Percentiles rank a stretch among this genome's conserved stretches.
These are phyloP conservation scores for Talaromyces sp. DNA, from an alignment of 2,329 filamentous ascomycete species.

Conservation along the genomic window DNA sequence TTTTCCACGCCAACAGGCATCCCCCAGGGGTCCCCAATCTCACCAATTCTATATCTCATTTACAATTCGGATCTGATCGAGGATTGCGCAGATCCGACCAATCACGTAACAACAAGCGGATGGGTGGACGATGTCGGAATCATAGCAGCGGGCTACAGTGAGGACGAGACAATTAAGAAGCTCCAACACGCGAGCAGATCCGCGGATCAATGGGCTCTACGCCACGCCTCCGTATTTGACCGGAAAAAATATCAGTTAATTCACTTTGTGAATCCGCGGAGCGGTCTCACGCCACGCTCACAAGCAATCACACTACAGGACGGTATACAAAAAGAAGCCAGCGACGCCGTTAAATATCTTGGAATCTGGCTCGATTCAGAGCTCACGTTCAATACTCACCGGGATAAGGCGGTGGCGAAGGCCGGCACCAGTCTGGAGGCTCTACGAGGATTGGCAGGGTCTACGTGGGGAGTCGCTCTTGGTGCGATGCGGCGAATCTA, in stretches of 20 bases:
- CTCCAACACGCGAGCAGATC: neutral
- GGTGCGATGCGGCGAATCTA: no score
- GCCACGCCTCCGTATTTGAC: neutral
- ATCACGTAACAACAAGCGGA: neutral
- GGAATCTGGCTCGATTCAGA: neutral
- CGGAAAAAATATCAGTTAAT: conserved; percentile 14
- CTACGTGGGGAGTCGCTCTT: no score
- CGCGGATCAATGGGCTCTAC: neutral
- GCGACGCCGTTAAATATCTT: neutral
- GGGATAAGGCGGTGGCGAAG: neutral
- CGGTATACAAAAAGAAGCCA: neutral
- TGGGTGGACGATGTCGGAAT: neutral
- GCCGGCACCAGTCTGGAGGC: neutral
- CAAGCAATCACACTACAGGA: neutral
- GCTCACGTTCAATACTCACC: neutral
- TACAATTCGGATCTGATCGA: conserved; percentile 1
- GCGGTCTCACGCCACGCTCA: neutral
- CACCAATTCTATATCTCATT: neutral
- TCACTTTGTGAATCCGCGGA: conserved; percentile 7
- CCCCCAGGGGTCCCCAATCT: conserved; percentile 2
- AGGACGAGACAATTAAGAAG: neutral
- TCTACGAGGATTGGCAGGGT: no score
- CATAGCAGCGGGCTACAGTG: neutral
- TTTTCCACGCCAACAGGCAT: neutral
- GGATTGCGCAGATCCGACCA: neutral